Evolutionary conservation across 768 basidiomycete species (phyloP), one percentile per base, ranked within the genome.

Genomic region (Tricholoma sp.): DNA sequence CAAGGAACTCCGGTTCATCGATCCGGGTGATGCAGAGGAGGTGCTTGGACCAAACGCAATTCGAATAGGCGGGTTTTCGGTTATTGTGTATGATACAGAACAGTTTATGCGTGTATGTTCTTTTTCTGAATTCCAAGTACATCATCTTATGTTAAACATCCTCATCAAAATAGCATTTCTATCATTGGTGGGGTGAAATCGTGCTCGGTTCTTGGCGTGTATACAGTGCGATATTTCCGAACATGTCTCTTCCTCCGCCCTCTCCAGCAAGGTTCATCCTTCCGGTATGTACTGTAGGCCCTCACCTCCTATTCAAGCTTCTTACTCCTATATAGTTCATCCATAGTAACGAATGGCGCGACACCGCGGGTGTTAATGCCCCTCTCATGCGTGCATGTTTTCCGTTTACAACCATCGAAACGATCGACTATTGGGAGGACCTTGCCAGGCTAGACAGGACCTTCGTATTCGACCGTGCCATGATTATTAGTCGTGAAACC

Each of bases 401-500:
- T 65, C 86, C 87, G 3, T 74, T 71, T 8, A 65, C 80, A 6
- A 70, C 83, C 0, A 79, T 90, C 34, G 86, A 89, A 59, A 74
- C 77, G 22, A 71, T 76, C 16, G 72, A 74, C 22, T 83, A 87
- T 62, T 91, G 89, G 86, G 61, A 74, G 8, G 88, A 89, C 67
- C 74, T 88, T 29, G 72, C 75, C 11, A 62, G 54, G 11, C 61
- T 75, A 16, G 66, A 70, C n/a, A 69, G 67, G n/a, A 85, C 83
- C 6, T 80, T 83, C 69, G 77, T 84, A 46, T 86, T 90, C 63
- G 81, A 85, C 34, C 77, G 80, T 12, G 78, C 82, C 1, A 72
- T 89, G 52, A 72, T 90, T 54, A 73, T 83, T 16, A 85, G 84
- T 68, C 81, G 89, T 21, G 77, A 76, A 24, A 83, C 87, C 2